phyloP scores from a whole-genome alignment of 805 yeast genomes.

The Kodamaea sagamina region DNA sequence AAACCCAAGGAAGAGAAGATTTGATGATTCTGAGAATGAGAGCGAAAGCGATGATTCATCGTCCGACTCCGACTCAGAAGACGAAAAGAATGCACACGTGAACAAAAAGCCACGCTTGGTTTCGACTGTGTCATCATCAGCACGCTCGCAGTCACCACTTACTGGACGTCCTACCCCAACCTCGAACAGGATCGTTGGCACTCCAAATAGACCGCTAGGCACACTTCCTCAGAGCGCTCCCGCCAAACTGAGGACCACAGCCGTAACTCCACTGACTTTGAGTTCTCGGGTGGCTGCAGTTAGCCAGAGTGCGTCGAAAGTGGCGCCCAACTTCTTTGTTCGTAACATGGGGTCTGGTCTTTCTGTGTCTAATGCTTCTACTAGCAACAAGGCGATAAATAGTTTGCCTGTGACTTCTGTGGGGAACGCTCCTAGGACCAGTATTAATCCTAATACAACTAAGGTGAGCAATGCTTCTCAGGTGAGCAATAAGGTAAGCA shows the following conservation, averaged over 20 bases:
- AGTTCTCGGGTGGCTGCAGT: not conserved
- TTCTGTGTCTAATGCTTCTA: no score
- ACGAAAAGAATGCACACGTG: not conserved
- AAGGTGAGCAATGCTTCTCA: no score
- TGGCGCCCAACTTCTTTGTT: not conserved
- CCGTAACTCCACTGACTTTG: slow-evolving; percentile 2
- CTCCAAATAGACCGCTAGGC: not conserved
- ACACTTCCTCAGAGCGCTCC: slow-evolving; percentile 11
- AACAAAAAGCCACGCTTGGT: slow-evolving; percentile 25
- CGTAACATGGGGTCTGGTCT: no score
- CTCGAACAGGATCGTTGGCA: not conserved
- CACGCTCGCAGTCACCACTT: slow-evolving; percentile 13
- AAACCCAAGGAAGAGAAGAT: slow-evolving; percentile 10
- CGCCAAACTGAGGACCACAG: slow-evolving; percentile 5
- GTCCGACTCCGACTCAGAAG: slow-evolving; percentile 22
- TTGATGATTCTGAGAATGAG: slow-evolving; percentile 19
- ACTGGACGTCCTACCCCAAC: slow-evolving; percentile 5
- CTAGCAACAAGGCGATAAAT: no score
- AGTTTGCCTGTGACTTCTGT: no score
- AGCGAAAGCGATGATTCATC: slow-evolving; percentile 21
- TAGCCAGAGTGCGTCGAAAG: slow-evolving; percentile 12
- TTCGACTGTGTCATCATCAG: slow-evolving; percentile 13
- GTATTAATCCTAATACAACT: no score
- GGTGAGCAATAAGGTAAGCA: no score
- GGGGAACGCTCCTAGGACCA: no score